Base-by-base conservation (phyloP, 305 asterid species). In the Ruellia speciosa region DNA sequence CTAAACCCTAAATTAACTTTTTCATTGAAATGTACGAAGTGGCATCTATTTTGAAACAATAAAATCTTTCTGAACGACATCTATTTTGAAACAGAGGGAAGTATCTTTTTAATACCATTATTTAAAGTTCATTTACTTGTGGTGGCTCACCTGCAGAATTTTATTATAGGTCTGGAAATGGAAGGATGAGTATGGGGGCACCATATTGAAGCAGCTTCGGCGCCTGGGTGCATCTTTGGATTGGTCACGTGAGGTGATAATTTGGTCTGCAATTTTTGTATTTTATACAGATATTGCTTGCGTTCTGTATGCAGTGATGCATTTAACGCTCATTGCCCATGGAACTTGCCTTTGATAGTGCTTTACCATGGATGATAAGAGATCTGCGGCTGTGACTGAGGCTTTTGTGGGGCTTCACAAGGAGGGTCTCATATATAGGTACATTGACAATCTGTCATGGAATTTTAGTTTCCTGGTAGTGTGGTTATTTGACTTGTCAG, bases 201-300 rank as follows among this genome's bases (percentile, higher is more conserved):
- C 94, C 15, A 92, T 92, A 61, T 65, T 88, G 66, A 66, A 78
- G 54, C 98, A 92, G 67, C 86, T 92, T 20, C 82, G 95, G 31
- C 81, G 93, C 64, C 70, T 90, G 68, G 96, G 98, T 63, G 94
- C 98, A 45, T 90, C 98, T 54, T 78, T 90, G 40, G 98, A 90
- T 72, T 90, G 98, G 98, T 83, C 94, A 2, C 96, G 95, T 16
- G 96, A 90, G 95, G 98, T 88, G 73, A 60, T 62, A 13, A 58
- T 56, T 54, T 59, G 18, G 40, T 43, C 48, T 24, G 53, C 48
- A 49, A 39, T 33, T 15, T 59, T 28, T 47, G 6, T 54, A 60
- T 64, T 45, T 54, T 31, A 49, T 50, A n/a, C 16, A 50, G 20
- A 59, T 31, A 45, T 51, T 58, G 15, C 18, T 52, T 53, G 17